A percentile compares a stretch with the other conserved stretches of the same genome.
These are phyloP conservation scores for Papiliotrema nemorosa DNA, from an alignment of 1,284 basidiomycete genomes.

Conservation along the genomic window DNA sequence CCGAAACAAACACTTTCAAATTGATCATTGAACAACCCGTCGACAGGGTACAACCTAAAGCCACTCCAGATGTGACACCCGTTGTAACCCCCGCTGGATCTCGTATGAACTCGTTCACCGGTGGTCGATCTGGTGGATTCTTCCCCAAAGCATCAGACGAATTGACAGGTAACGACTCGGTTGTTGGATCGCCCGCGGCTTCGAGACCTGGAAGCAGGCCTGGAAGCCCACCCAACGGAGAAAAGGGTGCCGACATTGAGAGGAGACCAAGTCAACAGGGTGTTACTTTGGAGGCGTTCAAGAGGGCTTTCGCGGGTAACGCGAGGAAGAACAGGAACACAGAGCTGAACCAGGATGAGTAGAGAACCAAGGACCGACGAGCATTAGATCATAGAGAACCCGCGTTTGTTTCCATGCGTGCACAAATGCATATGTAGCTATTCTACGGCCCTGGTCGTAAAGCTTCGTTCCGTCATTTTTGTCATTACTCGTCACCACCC, in stretches of 20 bases:
- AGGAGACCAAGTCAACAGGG: constrained; percentile 26
- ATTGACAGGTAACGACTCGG: constrained; percentile 48
- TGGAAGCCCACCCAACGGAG: constrained; percentile 8
- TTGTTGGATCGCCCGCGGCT: constrained; percentile 40
- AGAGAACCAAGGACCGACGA: no score
- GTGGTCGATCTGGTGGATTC: constrained; percentile 14
- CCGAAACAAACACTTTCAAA: constrained; percentile 39
- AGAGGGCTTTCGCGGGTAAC: constrained; percentile 44
- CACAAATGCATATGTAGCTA: no score
- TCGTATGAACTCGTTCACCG: constrained; percentile 42
- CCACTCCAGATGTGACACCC: constrained; percentile 48
- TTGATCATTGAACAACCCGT: constrained; percentile 48
- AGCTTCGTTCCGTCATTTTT: no score
- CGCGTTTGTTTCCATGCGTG: no score
- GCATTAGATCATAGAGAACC: no score
- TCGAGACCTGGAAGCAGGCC: constrained; percentile 40
- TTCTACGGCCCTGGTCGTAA: no score
- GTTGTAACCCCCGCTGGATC: constrained; percentile 48
- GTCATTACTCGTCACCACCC: no score
- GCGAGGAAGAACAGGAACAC: constrained; percentile 22
- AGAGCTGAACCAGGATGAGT: constrained; percentile 18
- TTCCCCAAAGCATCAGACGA: constrained; percentile 36
- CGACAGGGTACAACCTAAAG: constrained; percentile 38
- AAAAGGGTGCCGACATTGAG: constrained; percentile 22
- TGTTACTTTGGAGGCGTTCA: constrained; percentile 47